Base-by-base conservation (phyloP, 2,329 filamentous ascomycete species). In the Alternaria metachromatica region DNA sequence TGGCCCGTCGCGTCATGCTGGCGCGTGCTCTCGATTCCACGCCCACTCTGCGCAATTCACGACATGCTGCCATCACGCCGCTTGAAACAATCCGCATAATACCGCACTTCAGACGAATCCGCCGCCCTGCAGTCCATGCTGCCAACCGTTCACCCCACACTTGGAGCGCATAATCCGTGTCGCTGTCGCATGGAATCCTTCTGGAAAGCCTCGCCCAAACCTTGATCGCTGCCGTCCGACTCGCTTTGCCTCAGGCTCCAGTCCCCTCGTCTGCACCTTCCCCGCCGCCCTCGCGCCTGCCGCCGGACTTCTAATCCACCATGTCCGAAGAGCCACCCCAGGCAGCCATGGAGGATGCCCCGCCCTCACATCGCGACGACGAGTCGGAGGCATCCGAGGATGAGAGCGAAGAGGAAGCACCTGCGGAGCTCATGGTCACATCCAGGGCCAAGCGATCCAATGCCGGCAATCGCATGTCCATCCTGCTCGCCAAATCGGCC, bases 381-480 rank as follows among this genome's bases (percentile, higher is more conserved):
- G 45, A 61, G 10, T 58, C 58, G 4, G 67, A 69, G 20, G 65
- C 66, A 13, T 72, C 70, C 20, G 72, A 70, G 13, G 65, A 69
- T 41, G 74, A 76, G 23, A 73, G 71, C 59, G 78, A 77, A 23
- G 37, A 68, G n/a, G 74, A 77, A 33, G 63, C 71, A 44, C 73
- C 76, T 8, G 64, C 67, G 48, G 76, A 78, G 55, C 72, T 80
- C 63, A 80, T 81, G 79, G 80, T 80, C 56, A 75, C 76, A 50
- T 74, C 79, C 61, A 75, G 80, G 57, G 70, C 75, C 23, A 66
- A 78, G 37, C 76, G 80, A 66, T 68, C 78, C 62, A 82, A 82
- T 68, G 79, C 80, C 8, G 80, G 80, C 68, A 81, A 79, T 55
- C 78, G 78, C 72, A 82, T 80, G 79, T 75, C 73, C 60, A 81